These are phyloP conservation scores for Cercophora samala DNA, from an alignment of 495 filamentous ascomycete genomes.

Conservation along the genomic window DNA sequence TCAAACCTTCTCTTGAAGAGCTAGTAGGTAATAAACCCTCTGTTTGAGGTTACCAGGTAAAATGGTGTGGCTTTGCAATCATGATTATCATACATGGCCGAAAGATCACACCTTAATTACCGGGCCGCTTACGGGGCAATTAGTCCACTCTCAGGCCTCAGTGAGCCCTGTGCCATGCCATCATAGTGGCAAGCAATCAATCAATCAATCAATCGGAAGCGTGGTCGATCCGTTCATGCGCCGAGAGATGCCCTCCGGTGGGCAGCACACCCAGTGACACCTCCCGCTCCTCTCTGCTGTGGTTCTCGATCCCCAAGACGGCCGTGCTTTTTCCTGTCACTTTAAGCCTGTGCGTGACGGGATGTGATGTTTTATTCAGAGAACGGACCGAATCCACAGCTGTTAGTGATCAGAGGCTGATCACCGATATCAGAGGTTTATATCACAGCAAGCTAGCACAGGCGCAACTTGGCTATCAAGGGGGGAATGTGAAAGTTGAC, in stretches of 20 bases:
- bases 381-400: slow-evolving; percentile 10
- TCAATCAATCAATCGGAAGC: background rate
- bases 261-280: background rate
- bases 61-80: too few relatives aligned
- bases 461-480: background rate
- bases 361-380: slow-evolving; percentile 11
- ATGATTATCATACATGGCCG: too few relatives aligned
- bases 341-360: slow-evolving; percentile 1
- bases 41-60: too few relatives aligned
- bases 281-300: background rate
- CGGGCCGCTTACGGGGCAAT: too few relatives aligned
- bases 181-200: background rate
- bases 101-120: too few relatives aligned
- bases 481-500: background rate
- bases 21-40: too few relatives aligned
- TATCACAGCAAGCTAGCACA: background rate
- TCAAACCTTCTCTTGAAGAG: background rate
- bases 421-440: background rate
- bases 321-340: background rate
- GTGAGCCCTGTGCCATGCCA: too few relatives aligned
- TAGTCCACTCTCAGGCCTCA: too few relatives aligned
- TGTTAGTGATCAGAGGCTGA: background rate
- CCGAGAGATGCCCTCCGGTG: background rate
- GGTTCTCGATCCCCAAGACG: background rate
- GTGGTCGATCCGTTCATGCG: slow-evolving; percentile 5